phyloP scores from a whole-genome alignment of 2,329 filamentous ascomycete species.

The Exophiala viscosa region DNA sequence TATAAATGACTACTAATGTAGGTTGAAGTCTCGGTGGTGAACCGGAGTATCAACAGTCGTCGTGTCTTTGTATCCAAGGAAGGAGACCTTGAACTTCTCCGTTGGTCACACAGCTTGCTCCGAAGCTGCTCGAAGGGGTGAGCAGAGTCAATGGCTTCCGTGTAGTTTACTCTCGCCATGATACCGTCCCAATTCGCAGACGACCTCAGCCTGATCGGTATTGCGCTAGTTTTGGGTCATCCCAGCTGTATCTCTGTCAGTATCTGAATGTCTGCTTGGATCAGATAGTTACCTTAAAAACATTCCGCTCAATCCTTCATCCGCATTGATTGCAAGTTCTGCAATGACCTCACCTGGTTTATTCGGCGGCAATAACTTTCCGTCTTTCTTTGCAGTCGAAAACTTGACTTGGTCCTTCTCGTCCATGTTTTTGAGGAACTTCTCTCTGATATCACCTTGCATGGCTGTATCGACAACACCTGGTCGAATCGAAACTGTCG shows the following conservation, averaged over 20 bases:
- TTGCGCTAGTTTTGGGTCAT: constrained; percentile 24
- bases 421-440: constrained; percentile 61
- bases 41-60: too few relatives aligned
- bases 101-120: too few relatives aligned
- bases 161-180: background rate
- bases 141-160: background rate
- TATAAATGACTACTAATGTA: too few relatives aligned
- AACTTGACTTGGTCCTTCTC: constrained; percentile 62
- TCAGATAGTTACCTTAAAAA: constrained; percentile 51
- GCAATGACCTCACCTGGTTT: constrained; percentile 85
- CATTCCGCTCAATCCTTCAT: constrained; percentile 67
- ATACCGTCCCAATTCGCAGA: constrained; percentile 22
- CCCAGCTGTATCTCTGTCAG: constrained; percentile 23
- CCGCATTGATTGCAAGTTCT: constrained; percentile 64
- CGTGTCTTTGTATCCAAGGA: too few relatives aligned
- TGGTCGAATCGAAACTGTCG: constrained; percentile 68
- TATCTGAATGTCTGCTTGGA: background rate
- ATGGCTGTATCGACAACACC: constrained; percentile 86
- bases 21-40: too few relatives aligned
- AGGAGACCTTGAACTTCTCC: too few relatives aligned
- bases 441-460: constrained; percentile 76
- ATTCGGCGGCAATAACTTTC: constrained; percentile 72
- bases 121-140: too few relatives aligned
- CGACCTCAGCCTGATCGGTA: constrained; percentile 19
- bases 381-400: constrained; percentile 63